Evolutionary conservation across 108 stramenopile genomes (phyloP).

Genomic region (Nitzschia sp.): DNA sequence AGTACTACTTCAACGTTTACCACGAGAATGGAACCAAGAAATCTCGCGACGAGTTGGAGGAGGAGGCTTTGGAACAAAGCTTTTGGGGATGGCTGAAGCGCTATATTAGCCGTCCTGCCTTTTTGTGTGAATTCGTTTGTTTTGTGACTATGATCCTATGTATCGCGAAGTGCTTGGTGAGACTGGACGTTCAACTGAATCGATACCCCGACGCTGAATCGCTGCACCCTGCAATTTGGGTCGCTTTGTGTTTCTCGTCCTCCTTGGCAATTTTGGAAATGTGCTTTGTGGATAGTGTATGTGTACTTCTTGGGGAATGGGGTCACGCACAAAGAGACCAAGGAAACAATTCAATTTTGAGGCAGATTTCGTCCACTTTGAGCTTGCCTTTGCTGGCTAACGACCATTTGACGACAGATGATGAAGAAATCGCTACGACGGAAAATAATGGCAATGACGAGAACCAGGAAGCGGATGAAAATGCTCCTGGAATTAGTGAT

Average conservation of each 20-base stretch:
- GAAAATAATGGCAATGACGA: conserved; percentile 3
- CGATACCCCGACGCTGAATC: conserved; percentile 27
- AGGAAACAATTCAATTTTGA: conserved; percentile 4
- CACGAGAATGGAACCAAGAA: conserved; percentile 55
- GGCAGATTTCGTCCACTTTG: conserved; percentile 33
- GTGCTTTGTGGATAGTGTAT: conserved; percentile 24
- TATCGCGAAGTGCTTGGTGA: conserved; percentile 49
- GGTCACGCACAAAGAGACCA: conserved; percentile 10
- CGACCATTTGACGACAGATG: conserved; percentile 9
- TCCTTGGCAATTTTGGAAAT: conserved; percentile 37
- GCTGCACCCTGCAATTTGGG: conserved; percentile 50
- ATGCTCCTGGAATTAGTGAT: conserved; percentile 38
- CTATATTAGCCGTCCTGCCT: conserved; percentile 36
- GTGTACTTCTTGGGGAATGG: conserved; percentile 19
- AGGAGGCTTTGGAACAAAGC: conserved; percentile 59
- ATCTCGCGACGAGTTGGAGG: conserved; percentile 55
- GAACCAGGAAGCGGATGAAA: conserved; percentile 10
- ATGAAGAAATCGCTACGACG: conserved; percentile 1
- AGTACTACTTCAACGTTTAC: conserved; percentile 37
- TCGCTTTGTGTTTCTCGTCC: conserved; percentile 35
- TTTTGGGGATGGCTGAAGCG: conserved; percentile 36
- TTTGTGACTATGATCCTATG: conserved; percentile 29
- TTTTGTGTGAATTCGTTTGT: conserved; percentile 31
- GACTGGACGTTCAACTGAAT: conserved; percentile 54
- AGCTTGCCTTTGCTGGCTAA: conserved; percentile 44